Base-by-base conservation (phyloP, 805 yeast genomes). In the Saccharomycopsis selenospora region DNA sequence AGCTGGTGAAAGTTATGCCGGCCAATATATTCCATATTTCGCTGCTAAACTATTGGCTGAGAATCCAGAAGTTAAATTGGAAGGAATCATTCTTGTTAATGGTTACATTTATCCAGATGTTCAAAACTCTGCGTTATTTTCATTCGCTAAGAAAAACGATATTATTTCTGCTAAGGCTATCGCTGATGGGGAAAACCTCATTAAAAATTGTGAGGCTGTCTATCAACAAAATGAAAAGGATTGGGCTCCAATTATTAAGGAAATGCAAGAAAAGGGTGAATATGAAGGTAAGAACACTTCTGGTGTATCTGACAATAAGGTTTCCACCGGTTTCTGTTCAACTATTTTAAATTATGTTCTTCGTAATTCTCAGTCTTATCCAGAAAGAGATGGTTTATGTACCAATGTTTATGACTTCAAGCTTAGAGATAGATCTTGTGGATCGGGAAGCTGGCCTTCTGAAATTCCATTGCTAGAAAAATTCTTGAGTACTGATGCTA, bases 51-150 rank as follows among this genome's bases (percentile, higher is more conserved):
- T 40, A 25, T 42, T 47, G 18, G 25, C 24, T 23, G 49, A 47
- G 13, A 30, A 23, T 2, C 5, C 46, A 2, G 44, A 56, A 2
- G 51, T 73, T 28, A 69, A 80, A 48, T 61, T 90, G 48, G 69
- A 75, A 51, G 93, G 91, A 0, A 61, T 87, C 6, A 54, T 88
- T 53, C 82, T 91, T 49, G 96, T 96, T 10, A 93, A 91, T 65
- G 97, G 96, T 1, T 91, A 96, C 95, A 77, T 90, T 11, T 90
- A 88, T 43, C 96, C 97, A 1, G 76, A 80, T 53, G 73, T 76
- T 40, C 98, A 93, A 68, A 80, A 27, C 23, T 30, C 46, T 23
- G 30, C 33, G 8, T 87, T 83, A 57, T 64, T 85, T 29, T 95
- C 95, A 1, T 89, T 76, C 63, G 73, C 85, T 0, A 55, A 79